phyloP scores from a whole-genome alignment of 129 eudicot species.

The Solidago caesia region DNA sequence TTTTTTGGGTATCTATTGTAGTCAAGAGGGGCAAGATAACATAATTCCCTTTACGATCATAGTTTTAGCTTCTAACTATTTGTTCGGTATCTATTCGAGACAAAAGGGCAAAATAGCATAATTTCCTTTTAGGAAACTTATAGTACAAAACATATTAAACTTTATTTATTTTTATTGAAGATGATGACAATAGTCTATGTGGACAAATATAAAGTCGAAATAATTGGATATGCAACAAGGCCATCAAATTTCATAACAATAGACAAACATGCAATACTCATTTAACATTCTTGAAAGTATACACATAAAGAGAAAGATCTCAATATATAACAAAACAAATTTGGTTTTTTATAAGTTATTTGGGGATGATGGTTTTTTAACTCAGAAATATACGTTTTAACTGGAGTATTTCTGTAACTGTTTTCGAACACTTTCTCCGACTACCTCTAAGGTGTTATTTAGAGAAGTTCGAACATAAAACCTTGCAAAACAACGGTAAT shows the following conservation, averaged over 20 bases:
- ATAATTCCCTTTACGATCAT: too few species aligned
- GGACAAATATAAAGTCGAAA: constrained; percentile 21
- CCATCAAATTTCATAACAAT: constrained; percentile 10
- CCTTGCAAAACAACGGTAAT: too few species aligned
- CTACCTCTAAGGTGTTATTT: too few species aligned
- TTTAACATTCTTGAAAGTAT: neutral
- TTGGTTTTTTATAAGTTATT: too few species aligned
- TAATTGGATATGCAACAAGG: constrained; percentile 23
- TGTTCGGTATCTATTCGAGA: neutral
- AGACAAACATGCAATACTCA: constrained; percentile 1
- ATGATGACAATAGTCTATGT: constrained; percentile 6
- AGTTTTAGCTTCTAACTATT: too few species aligned
- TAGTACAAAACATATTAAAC: neutral
- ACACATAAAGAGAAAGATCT: neutral
- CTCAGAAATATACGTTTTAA: neutral
- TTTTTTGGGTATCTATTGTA: too few species aligned
- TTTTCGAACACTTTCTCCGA: too few species aligned
- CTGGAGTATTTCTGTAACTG: too few species aligned
- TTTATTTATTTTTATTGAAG: neutral
- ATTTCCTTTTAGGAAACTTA: constrained; percentile 10
- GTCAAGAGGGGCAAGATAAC: too few species aligned
- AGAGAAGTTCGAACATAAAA: too few species aligned
- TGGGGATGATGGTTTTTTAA: too few species aligned
- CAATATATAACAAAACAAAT: too few species aligned
- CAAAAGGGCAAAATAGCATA: neutral